Conservation (phyloP, 768 basidiomycete species). For the Suillus hirtellus region DNA sequence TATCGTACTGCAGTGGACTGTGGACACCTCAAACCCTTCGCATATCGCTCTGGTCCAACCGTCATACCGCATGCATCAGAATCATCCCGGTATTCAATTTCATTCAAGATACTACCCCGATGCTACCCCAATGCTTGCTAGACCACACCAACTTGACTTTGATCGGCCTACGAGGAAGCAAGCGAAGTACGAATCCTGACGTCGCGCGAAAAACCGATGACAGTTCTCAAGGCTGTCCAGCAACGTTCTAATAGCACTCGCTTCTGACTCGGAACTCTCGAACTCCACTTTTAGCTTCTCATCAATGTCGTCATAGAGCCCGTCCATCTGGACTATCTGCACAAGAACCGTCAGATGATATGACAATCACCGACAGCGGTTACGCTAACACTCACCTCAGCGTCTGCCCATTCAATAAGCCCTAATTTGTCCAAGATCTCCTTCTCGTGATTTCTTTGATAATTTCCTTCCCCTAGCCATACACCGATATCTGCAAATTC, state of each 20-base stretch:
- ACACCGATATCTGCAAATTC: slow-evolving; percentile 55
- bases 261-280: neutral
- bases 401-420: slow-evolving; percentile 24
- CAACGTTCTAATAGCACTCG: neutral
- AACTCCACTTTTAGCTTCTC: neutral
- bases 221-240: slow-evolving; percentile 10
- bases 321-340: neutral
- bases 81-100: neutral
- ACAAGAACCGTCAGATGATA: neutral
- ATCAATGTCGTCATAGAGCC: neutral
- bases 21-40: neutral
- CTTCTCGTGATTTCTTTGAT: slow-evolving; percentile 29
- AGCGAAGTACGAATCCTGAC: slow-evolving; percentile 27
- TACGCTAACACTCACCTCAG: slow-evolving; percentile 14
- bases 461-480: slow-evolving; percentile 48
- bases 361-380: neutral
- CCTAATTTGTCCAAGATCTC: slow-evolving; percentile 37
- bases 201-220: slow-evolving; percentile 18
- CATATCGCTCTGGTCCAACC: neutral
- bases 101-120: slow-evolving; percentile 10
- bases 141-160: slow-evolving; percentile 21
- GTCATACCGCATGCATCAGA: neutral
- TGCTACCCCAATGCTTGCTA: slow-evolving; percentile 17
- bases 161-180: slow-evolving; percentile 41
- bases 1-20: too few species aligned